Percentiles rank a stretch among this genome's conserved stretches.
Conservation (phyloP, 1,284 basidiomycete species). For the Naganishia sp. region DNA sequence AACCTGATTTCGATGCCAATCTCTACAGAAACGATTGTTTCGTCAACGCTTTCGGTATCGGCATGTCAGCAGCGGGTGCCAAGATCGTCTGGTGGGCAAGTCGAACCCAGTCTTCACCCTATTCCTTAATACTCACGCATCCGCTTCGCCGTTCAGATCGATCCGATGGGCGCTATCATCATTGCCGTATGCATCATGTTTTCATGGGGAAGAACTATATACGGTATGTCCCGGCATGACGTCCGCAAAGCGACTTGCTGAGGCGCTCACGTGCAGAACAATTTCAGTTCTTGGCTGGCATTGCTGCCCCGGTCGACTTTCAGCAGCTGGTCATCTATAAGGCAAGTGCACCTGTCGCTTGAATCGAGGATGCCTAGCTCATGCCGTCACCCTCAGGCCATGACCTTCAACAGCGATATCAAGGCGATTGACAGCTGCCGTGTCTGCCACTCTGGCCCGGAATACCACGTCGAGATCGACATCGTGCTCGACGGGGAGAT, state of each 20-base stretch:
- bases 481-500: slow-evolving; percentile 89
- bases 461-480: slow-evolving; percentile 93
- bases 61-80: slow-evolving; percentile 87
- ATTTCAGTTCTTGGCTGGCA: slow-evolving; percentile 86
- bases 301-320: slow-evolving; percentile 86
- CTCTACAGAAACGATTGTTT: slow-evolving; percentile 25
- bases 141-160: slow-evolving; percentile 38
- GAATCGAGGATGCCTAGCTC: not conserved
- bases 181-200: slow-evolving; percentile 75
- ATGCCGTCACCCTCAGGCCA: slow-evolving; percentile 53
- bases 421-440: slow-evolving; percentile 83
- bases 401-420: slow-evolving; percentile 83
- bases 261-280: slow-evolving; percentile 55
- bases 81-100: slow-evolving; percentile 59
- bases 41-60: slow-evolving; percentile 64
- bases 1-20: not conserved
- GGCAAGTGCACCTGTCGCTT: slow-evolving; percentile 35
- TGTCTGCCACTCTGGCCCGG: slow-evolving; percentile 72
- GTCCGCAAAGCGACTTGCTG: not conserved
- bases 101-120: slow-evolving; percentile 19
- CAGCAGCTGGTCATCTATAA: slow-evolving; percentile 91
- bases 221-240: slow-evolving; percentile 48
- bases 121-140: slow-evolving; percentile 11
- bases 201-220: slow-evolving; percentile 77
- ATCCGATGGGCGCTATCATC: slow-evolving; percentile 57